Evolutionary conservation across 805 yeast genomes (phyloP).

Genomic region (Monosporozyma aerobia): DNA sequence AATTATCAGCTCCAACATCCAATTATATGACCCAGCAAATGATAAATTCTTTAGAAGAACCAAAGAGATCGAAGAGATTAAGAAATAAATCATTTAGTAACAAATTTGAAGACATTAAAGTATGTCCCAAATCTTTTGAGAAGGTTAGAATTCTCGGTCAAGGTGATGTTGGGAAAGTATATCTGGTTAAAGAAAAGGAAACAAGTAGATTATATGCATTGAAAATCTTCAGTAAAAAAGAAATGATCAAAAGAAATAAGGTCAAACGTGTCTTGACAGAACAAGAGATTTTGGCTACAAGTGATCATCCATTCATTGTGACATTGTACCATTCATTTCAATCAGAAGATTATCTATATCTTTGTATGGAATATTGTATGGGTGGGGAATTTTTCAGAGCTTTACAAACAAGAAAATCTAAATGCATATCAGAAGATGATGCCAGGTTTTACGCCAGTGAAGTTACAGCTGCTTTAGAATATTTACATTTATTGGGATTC

Average conservation of each 20-base stretch:
- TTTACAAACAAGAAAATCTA: slow-evolving; percentile 78
- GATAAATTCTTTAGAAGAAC: slow-evolving; percentile 10
- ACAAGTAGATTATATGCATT: slow-evolving; percentile 76
- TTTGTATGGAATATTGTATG: slow-evolving; percentile 98
- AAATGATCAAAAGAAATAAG: slow-evolving; percentile 91
- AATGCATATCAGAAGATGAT: slow-evolving; percentile 77
- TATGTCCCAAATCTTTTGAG: slow-evolving; percentile 80
- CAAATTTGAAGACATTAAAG: slow-evolving; percentile 68
- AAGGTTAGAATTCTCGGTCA: slow-evolving; percentile 85
- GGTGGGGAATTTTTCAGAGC: slow-evolving; percentile 99
- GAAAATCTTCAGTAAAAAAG: slow-evolving; percentile 83
- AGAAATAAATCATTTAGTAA: slow-evolving; percentile 52
- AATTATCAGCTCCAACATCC: not conserved
- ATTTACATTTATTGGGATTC: slow-evolving; percentile 92
- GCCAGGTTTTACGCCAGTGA: slow-evolving; percentile 95
- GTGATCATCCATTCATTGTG: slow-evolving; percentile 94
- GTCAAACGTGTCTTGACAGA: slow-evolving; percentile 92
- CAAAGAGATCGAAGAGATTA: slow-evolving; percentile 27
- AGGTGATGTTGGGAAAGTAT: slow-evolving; percentile 98
- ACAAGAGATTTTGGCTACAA: slow-evolving; percentile 90
- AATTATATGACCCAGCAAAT: not conserved
- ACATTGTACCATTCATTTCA: slow-evolving; percentile 95
- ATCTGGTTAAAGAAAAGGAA: slow-evolving; percentile 73
- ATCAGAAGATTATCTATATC: slow-evolving; percentile 78
- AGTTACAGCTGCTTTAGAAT: slow-evolving; percentile 94